Evolutionary conservation across 2,329 filamentous ascomycete genomes (phyloP), one percentile per base, ranked within the genome.

Genomic region (Fusarium sp.): DNA sequence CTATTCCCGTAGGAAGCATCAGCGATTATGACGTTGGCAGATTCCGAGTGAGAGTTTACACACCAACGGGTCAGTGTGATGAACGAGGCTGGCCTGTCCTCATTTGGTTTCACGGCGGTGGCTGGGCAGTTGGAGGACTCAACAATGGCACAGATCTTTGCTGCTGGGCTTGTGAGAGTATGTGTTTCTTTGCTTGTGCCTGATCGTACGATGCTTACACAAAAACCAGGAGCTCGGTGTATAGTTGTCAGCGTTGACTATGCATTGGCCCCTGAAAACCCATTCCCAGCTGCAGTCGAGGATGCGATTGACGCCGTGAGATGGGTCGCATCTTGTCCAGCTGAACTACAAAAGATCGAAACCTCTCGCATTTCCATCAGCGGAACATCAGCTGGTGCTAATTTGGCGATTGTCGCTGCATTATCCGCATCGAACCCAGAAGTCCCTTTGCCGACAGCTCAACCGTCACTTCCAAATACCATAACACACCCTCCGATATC

Each of bases 71-170:
- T 5, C 46, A 72, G 4, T 53, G 65, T 25, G 77, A 78, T 11
- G 58, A 59, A 1, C 62, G 63, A 10, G 81, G 79, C 5, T 83
- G 81, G 81, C 81, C 82, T 5, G 73, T 77, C 9, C 75, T 83
- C n/a, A 58, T 83, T 13, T 83, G 81, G 82, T 80, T 79, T 29
- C 82, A 83, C 47, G 82, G 82, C 27, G 82, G 82, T 9, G 82
- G 81, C 5, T 83, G 81, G 81, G 81, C 79, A 8, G 75, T 81
- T 56, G 82, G 82, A 2, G 78, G 78, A 6, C 54, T 82, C 10
- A 75, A 75, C 11, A 81, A 75, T 56, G 80, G 81, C 13, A 79
- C 78, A 14, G 80, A 79, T 38, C 78, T 82, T 41, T 78, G 79
- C 47, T 79, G 77, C 8, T 75, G 76, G 53, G 64, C 79, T 13